A percentile compares a stretch with the other conserved stretches of the same genome.
phyloP scores from a whole-genome alignment of 2,329 filamentous ascomycete species.

The Geosmithia flava region DNA sequence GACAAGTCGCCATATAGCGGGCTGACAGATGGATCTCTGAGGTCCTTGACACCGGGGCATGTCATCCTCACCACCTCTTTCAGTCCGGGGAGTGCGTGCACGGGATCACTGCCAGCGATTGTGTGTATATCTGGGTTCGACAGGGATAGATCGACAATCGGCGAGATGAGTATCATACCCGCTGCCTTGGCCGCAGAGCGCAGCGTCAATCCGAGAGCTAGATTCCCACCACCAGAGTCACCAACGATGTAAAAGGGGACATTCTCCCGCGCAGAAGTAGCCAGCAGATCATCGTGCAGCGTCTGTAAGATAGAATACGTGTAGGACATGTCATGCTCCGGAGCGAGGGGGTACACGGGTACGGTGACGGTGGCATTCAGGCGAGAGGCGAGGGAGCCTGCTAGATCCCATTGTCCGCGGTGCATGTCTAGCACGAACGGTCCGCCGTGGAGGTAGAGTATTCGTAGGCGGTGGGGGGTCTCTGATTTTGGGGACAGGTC shows the following conservation, averaged over 20 bases:
- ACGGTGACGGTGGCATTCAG: conserved; percentile 17
- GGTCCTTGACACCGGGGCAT: conserved; percentile 11
- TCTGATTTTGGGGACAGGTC: conserved; percentile 17
- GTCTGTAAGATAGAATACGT: conserved; percentile 18
- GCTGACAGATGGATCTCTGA: conserved; percentile 13
- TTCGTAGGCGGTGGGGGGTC: conserved; percentile 12
- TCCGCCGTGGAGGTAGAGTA: conserved; percentile 19
- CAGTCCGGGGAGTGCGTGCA: conserved; percentile 14
- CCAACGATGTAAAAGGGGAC: conserved; percentile 16
- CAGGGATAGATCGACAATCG: conserved; percentile 15
- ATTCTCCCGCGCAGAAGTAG: conserved; percentile 8
- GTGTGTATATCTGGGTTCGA: conserved; percentile 12
- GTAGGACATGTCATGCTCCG: conserved; percentile 15
- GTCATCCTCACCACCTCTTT: conserved; percentile 12
- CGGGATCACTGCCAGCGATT: conserved; percentile 3
- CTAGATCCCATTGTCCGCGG: conserved; percentile 14
- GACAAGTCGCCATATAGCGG: conserved; percentile 14
- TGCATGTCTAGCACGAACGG: conserved; percentile 16
- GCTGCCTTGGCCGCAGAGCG: conserved; percentile 10
- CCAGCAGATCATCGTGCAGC: conserved; percentile 16
- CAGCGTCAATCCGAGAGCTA: conserved; percentile 17
- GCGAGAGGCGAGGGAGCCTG: conserved; percentile 12
- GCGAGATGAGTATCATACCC: conserved; percentile 17
- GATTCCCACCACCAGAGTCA: conserved; percentile 17
- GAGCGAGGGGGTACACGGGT: conserved; percentile 18